Base-by-base conservation (phyloP, 2,329 filamentous ascomycete genomes). In the Colletotrichum zoysiae region DNA sequence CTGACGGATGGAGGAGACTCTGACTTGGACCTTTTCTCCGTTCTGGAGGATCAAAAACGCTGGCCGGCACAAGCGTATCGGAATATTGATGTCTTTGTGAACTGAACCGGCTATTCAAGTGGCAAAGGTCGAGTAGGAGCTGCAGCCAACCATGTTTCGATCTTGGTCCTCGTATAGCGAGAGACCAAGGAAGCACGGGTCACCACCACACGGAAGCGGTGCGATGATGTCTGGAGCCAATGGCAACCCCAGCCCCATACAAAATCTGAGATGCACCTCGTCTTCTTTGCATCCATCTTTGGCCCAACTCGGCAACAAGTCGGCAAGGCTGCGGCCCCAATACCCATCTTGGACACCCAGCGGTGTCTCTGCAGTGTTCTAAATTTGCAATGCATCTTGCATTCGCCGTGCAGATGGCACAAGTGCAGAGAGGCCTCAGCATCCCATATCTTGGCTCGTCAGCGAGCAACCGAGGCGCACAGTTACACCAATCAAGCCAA, bases 321-420 rank as follows among this genome's bases (percentile, higher is more conserved):
- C 65, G 70, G 66, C 66, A 70, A 56, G 60, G 66, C 70, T 73
- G 67, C 66, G 70, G 67, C 60, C 61, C 67, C 70, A 73, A 71
- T 66, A 51, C 42, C 60, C 42, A 38, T 59, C 38, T 38, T 38
- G 18, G n/a, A 40, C 42, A n/a, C 42, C 30, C 42, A 18, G 51
- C 14, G 60, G 46, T 50, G 66, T 56, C 57, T 51, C 35, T 56
- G 26, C 26, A 50, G 23, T 70, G 30, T 70, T 71, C 70, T 71
- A 73, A 61, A 71, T 66, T 73, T 66, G 60, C 30, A 65, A 38
- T 57, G 50, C 67, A 73, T 66, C 65, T 69, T 59, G 65, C 65
- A 64, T 64, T 55, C 53, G 51, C 18, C 57, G 30, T 59, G 65
- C 65, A 63, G 58, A 69, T 55, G 65, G 58, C 59, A 68, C 51